Evolutionary conservation across 129 eudicot species (phyloP), one percentile per base, ranked within the genome.

Genomic region (Pittosporum tobira): DNA sequence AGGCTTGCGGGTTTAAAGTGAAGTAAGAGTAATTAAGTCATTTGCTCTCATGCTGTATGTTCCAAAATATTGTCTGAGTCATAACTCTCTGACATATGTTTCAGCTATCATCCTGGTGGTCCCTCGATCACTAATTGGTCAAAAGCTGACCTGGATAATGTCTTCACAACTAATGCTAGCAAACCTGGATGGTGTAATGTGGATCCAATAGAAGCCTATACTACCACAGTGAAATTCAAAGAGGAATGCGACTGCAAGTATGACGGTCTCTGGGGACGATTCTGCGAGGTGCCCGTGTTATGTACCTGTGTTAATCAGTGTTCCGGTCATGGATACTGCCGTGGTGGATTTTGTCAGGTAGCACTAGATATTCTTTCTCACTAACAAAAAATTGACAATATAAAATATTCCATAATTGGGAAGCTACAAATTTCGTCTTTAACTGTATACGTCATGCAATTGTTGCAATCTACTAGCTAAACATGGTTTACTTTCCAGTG

Each of bases 311-410:
- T 91, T 44, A 91, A 91, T 70, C 98, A 91, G 55, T 91, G 98
- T 43, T 78, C 98, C 20, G 85, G 96, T 30, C 80, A 79, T 57
- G 98, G 98, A 22, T 49, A 73, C 59, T 91, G 98, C 62, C 95
- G 85, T 48, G 96, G 96, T 69, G 98, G 95, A 48, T 83, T 81
- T 65, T 91, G 98, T 68, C 94, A 83, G 98, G 98, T 91, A 68
- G 18, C 20, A 29, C 14, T 2, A 28, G 21, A 29, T 5, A 4
- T 2, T 22, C 34, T 18, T 51, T 63, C 6, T 6, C 19, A 62
- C 19, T 47, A 28, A 14, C 14, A 26, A 25, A 11, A 4, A 8
- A 48, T 19, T 48, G 14, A 21, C n/a, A 28, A 6, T 2, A 38
- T 44, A 36, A 60, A 23, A n/a, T 60, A 25, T 28, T 25, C 29